phyloP scores from a whole-genome alignment of 306 rosid genomes.

The Cucumis cinereus region DNA sequence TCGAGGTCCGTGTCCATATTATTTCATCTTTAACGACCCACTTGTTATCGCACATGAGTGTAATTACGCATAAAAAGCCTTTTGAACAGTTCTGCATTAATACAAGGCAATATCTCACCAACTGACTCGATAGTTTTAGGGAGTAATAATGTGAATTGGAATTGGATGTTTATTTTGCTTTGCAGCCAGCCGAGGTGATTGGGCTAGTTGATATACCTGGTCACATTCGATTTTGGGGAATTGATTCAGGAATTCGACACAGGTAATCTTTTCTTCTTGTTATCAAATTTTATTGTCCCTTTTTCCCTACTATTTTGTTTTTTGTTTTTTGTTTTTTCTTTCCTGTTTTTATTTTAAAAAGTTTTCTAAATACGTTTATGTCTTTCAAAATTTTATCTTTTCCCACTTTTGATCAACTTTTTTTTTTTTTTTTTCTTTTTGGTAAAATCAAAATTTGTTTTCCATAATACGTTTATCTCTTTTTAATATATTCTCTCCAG shows the following conservation, averaged over 20 bases:
- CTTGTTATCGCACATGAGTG: not conserved
- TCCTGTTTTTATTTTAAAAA: too few species aligned
- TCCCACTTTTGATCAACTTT: not conserved
- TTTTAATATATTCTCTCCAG: not conserved
- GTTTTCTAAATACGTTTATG: not conserved
- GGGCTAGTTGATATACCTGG: slow-evolving; percentile 92
- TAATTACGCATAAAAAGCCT: too few species aligned
- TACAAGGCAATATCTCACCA: too few species aligned
- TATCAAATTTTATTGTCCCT: not conserved
- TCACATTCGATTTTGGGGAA: slow-evolving; percentile 88
- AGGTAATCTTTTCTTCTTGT: slow-evolving; percentile 25
- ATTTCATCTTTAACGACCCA: not conserved
- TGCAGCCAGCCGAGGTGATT: slow-evolving; percentile 98
- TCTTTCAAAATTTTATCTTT: not conserved
- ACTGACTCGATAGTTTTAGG: not conserved
- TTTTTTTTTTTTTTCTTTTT: too few species aligned
- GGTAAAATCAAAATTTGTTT: too few species aligned
- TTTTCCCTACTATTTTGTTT: not conserved
- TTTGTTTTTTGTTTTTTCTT: not conserved
- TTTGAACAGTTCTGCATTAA: too few species aligned
- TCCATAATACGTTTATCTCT: too few species aligned
- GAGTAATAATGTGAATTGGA: not conserved
- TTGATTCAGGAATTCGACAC: slow-evolving; percentile 96
- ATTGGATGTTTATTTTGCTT: not conserved
- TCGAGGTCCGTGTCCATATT: not conserved